phyloP scores from a whole-genome alignment of 192 early-diverging fungal species.

The Bifiguratus adelaidae region DNA sequence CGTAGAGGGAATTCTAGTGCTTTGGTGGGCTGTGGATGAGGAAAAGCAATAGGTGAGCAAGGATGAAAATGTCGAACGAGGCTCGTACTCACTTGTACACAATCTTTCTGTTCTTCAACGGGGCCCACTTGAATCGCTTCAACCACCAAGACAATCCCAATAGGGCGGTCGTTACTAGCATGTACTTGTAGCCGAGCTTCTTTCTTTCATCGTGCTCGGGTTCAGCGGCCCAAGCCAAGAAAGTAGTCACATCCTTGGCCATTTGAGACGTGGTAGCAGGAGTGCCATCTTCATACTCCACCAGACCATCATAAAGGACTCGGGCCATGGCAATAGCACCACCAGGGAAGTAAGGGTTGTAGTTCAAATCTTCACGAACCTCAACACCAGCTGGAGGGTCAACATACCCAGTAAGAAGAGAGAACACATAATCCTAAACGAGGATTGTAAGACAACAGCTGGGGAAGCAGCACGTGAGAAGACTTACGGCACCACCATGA shows the following conservation, averaged over 20 bases:
- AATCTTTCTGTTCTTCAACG: constrained; percentile 90
- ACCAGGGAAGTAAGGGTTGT: constrained; percentile 99
- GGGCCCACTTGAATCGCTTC: constrained; percentile 90
- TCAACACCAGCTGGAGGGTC: constrained; percentile 91
- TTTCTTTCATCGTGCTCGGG: constrained; percentile 96
- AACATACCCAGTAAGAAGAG: constrained; percentile 89
- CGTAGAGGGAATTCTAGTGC: no score
- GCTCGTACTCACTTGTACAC: constrained; percentile 52
- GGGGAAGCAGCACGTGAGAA: background rate
- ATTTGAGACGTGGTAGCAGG: constrained; percentile 93
- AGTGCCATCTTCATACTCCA: constrained; percentile 96
- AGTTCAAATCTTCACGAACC: constrained; percentile 92
- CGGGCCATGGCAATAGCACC: constrained; percentile 96
- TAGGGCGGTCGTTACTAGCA: constrained; percentile 59
- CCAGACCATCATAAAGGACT: constrained; percentile 84
- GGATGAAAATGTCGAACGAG: no score
- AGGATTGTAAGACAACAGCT: background rate
- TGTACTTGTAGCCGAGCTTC: constrained; percentile 87
- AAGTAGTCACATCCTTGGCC: constrained; percentile 92
- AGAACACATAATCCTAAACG: constrained; percentile 82
- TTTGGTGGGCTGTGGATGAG: no score
- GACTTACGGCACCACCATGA: constrained; percentile 76
- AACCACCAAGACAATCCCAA: constrained; percentile 74
- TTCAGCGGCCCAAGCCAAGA: constrained; percentile 93
- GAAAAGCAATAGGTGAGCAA: no score